Evolutionary conservation across 2,329 filamentous ascomycete genomes (phyloP).

Genomic region (Fusarium pseudonygamai): DNA sequence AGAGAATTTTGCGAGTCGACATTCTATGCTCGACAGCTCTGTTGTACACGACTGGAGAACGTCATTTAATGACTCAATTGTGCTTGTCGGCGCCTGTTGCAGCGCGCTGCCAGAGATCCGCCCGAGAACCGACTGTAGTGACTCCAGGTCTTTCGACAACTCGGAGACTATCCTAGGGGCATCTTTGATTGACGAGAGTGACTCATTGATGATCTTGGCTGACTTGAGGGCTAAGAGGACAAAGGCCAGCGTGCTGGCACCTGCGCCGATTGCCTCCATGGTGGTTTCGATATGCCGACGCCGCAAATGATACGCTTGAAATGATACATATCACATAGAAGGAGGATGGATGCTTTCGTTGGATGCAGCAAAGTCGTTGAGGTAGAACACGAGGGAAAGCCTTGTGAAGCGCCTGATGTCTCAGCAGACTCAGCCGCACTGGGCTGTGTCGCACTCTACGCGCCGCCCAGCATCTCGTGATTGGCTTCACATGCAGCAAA

Average conservation of each 20-base stretch:
- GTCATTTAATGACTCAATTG: background rate
- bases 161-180: background rate
- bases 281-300: background rate
- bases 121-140: background rate
- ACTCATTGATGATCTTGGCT: slow-evolving; percentile 10
- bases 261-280: slow-evolving; percentile 12
- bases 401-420: background rate
- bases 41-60: background rate
- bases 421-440: slow-evolving; percentile 7
- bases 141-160: background rate
- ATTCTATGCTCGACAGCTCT: slow-evolving; percentile 1
- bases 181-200: slow-evolving; percentile 7
- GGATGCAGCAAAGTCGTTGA: background rate
- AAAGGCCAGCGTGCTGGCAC: slow-evolving; percentile 20
- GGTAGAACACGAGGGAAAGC: background rate
- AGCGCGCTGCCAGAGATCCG: background rate
- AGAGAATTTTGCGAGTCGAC: background rate
- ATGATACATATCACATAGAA: background rate
- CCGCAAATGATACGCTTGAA: too few species aligned
- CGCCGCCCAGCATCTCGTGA: background rate
- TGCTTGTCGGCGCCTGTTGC: background rate
- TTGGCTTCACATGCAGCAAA: background rate
- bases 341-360: accelerated
- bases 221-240: slow-evolving; percentile 15
- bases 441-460: background rate